Conservation (phyloP, 305 asterid genomes). For the Ajuga reptans region DNA sequence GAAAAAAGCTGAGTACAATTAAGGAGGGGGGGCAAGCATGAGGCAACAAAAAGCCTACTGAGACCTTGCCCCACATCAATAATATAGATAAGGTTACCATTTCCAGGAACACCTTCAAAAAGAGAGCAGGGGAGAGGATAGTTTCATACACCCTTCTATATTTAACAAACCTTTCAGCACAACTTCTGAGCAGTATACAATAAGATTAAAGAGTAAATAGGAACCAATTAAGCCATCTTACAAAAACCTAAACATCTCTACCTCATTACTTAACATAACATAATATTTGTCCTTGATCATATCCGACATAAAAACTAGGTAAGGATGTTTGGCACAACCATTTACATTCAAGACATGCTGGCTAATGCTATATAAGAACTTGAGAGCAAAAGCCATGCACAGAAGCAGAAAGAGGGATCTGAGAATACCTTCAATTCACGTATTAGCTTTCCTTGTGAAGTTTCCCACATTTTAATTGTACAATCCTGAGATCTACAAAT, state of each 20-base stretch:
- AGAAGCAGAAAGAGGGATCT: constrained; percentile 5
- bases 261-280: background rate
- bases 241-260: background rate
- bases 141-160: background rate
- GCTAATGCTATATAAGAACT: background rate
- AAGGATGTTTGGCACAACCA: background rate
- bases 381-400: background rate
- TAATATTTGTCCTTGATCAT: background rate
- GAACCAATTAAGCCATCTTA: background rate
- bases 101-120: background rate
- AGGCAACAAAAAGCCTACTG: constrained; percentile 8
- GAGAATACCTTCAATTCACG: constrained; percentile 73
- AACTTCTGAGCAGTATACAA: background rate
- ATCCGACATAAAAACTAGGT: background rate
- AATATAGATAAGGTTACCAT: background rate
- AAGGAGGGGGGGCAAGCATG: constrained; percentile 1
- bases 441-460: constrained; percentile 78
- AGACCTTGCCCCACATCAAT: constrained; percentile 1
- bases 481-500: constrained; percentile 85
- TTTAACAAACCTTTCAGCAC: background rate
- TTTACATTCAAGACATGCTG: background rate
- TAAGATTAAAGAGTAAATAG: background rate
- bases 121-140: background rate
- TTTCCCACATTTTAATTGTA: constrained; percentile 92
- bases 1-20: background rate